Conservation (phyloP, 495 filamentous ascomycete species). For the Penicillium crystallinum region DNA sequence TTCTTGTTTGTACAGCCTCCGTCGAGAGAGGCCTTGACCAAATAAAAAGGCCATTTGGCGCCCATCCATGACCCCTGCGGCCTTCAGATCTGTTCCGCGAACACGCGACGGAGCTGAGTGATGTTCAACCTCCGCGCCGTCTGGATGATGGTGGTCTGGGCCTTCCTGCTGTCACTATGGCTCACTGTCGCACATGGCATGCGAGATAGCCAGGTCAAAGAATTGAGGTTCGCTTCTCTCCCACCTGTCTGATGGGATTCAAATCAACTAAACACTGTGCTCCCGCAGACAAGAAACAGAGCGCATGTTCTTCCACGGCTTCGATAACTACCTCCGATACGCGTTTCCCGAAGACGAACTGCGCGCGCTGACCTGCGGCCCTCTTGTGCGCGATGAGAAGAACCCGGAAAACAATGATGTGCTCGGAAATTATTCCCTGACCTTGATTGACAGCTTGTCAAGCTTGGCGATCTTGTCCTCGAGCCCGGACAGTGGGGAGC, state of each 20-base stretch:
- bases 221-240: constrained; percentile 31
- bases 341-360: constrained; percentile 98
- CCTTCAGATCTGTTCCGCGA: constrained; percentile 30
- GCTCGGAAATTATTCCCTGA: constrained; percentile 93
- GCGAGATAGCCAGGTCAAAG: constrained; percentile 35
- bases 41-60: constrained; percentile 2
- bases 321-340: constrained; percentile 86
- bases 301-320: constrained; percentile 95
- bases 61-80: constrained; percentile 26
- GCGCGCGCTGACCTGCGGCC: constrained; percentile 77
- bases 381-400: constrained; percentile 72
- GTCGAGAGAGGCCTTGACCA: neutral
- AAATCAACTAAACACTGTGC: neutral
- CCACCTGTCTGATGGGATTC: neutral
- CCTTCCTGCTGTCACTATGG: constrained; percentile 39
- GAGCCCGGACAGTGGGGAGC: constrained; percentile 49
- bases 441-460: constrained; percentile 89
- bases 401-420: constrained; percentile 93
- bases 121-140: constrained; percentile 35
- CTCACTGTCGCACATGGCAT: constrained; percentile 36
- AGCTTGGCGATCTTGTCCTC: constrained; percentile 90
- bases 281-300: constrained; percentile 67
- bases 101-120: constrained; percentile 40
- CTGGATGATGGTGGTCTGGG: constrained; percentile 36
- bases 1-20: neutral